Base-by-base conservation (phyloP, 2,329 filamentous ascomycete genomes). In the Cordyceps militaris region DNA sequence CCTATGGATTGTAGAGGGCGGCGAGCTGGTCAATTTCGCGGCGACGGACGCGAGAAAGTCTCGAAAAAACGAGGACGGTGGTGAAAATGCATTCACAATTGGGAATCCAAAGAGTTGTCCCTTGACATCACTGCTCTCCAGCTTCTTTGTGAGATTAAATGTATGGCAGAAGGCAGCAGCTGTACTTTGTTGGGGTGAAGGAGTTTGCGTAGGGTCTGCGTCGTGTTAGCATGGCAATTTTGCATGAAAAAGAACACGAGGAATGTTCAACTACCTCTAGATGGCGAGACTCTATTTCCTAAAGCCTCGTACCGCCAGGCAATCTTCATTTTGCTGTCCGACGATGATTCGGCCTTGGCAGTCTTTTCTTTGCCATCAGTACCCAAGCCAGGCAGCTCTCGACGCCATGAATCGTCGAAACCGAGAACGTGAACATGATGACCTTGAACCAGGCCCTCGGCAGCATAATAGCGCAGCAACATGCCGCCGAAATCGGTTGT, bases 291-390 rank as follows among this genome's bases (percentile, higher is more conserved):
- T 63, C 88, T 64, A 57, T 72, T 87, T 16, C 88, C 88, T 55
- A 97, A 73, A 34, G 85, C 82, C 72, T 97, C 92, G 74, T 99
- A 99, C 70, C 94, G 82, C 94, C 94, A 99, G 3, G 94, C 94
- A 76, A 99, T 99, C 76, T 96, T 97, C 94, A 99, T 97, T 72
- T 87, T 92, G 61, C 93, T 88, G 14, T 79, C 78, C 2, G 72
- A 66, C 3, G 69, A 63, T 16, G 67, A 56, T 40, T 77, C 74
- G 32, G 78, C 64, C 57, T 70, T 74, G 64, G 63, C 60, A 43
- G 66, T 68, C 71, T 66, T 76, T 52, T 77, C 73, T 62, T 69
- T 61, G 49, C 66, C 63, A 16, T 72, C 70, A 10, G 66, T 74
- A 1, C 78, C 79, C 34, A 95, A 70, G 0, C 88, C 93, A 3